phyloP scores from a whole-genome alignment of 2,329 filamentous ascomycete species.

The Lasiodiplodia hormozganensis region DNA sequence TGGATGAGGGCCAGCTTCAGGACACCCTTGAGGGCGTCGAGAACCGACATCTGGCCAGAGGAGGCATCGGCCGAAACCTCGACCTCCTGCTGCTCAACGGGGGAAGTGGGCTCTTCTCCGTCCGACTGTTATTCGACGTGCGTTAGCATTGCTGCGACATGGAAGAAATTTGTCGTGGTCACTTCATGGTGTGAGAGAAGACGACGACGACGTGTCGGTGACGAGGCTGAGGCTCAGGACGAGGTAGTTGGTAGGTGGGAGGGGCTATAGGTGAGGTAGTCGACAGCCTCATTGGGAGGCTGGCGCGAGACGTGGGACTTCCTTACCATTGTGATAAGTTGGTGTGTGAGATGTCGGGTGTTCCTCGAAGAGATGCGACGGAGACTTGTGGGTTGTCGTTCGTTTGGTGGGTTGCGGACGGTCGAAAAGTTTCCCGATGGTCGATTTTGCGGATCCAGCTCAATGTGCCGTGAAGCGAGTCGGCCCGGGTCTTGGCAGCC shows the following conservation, averaged over 20 bases:
- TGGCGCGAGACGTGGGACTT: background rate
- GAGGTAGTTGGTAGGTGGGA: conserved; percentile 32
- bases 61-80: conserved; percentile 91
- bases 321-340: conserved; percentile 50
- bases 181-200: background rate
- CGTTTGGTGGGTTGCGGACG: conserved; percentile 10
- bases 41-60: conserved; percentile 95
- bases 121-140: conserved; percentile 73
- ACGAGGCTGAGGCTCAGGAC: background rate
- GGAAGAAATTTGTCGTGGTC: background rate
- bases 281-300: background rate
- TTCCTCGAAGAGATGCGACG: conserved; percentile 50
- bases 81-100: conserved; percentile 83
- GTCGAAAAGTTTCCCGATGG: conserved; percentile 27
- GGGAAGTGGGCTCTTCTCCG: conserved; percentile 98
- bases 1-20: conserved; percentile 99
- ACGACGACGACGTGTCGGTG: background rate
- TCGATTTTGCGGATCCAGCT: conserved; percentile 26
- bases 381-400: conserved; percentile 26
- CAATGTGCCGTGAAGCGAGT: conserved; percentile 28
- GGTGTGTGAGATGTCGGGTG: conserved; percentile 44
- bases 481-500: conserved; percentile 14
- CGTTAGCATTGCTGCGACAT: background rate
- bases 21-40: conserved; percentile 98
- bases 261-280: conserved; percentile 20